phyloP scores from a whole-genome alignment of 148 eudicot genomes.

The Talinum fruticosum region DNA sequence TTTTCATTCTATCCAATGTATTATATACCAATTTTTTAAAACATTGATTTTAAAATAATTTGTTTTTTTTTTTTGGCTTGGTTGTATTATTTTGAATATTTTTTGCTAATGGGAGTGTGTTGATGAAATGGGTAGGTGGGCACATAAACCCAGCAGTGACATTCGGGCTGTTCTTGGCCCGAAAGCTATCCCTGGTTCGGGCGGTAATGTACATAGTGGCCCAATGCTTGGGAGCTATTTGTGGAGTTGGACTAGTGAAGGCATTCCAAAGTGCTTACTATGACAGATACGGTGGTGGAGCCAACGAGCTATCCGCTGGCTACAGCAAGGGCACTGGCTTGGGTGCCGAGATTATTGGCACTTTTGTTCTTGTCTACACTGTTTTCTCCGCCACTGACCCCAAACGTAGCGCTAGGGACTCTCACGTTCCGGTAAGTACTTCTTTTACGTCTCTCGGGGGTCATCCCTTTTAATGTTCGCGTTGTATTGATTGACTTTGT shows the following conservation, averaged over 20 bases:
- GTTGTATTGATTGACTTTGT: neutral
- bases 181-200: neutral
- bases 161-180: conserved; percentile 8
- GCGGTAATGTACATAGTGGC: conserved; percentile 13
- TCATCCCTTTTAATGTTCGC: too few species aligned
- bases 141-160: conserved; percentile 14
- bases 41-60: too few species aligned
- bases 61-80: too few species aligned
- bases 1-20: too few species aligned
- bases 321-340: conserved; percentile 11
- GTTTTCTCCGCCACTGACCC: conserved; percentile 16
- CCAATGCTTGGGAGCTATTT: conserved; percentile 8
- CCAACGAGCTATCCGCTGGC: conserved; percentile 2
- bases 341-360: conserved; percentile 11
- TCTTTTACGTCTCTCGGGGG: too few species aligned
- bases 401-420: conserved; percentile 9
- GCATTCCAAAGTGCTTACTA: conserved; percentile 6
- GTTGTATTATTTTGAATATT: too few species aligned
- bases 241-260: conserved; percentile 11
- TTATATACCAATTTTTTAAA: too few species aligned
- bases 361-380: conserved; percentile 10
- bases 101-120: neutral
- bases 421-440: conserved; percentile 8
- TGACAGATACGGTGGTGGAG: conserved; percentile 6
- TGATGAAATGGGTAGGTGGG: conserved; percentile 4